Base-by-base conservation (phyloP, 192 early-diverging fungal species). In the Globomyces pollinis-pini region DNA sequence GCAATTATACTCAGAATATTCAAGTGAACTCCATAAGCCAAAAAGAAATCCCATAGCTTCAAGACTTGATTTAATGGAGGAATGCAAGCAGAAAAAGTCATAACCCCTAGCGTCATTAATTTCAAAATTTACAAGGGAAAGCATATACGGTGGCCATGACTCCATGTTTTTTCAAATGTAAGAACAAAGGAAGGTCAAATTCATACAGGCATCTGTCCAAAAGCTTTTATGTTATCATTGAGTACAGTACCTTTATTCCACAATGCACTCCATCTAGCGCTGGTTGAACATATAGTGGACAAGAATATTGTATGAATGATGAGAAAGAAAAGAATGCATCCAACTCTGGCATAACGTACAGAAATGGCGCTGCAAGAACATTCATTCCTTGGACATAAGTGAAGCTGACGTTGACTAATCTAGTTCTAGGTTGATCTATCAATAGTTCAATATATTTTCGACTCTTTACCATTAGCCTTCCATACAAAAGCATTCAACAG, bases 321-420 rank as follows among this genome's bases (percentile, higher is more conserved):
- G 88, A 83, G 65, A 91, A 94, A 8, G 87, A 77, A 61, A 84
- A 90, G 54, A 90, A 95, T 4, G 90, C 91, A 38, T 92, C 91
- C 57, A 94, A 76, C 71, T 98, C 95, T 38, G 88, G 84, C 87
- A 98, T 87, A 0, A 86, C 84, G 57, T 85, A 93, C 16, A 94
- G 70, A 62, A 98, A 95, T 28, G 95, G 95, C 13, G 91, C 91
- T 38, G 79, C 76, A 39, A 95, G 74, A 35, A 92, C 90, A 70
- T 94, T 98, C 89, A 98, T 94, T 18, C 93, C 91, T 68, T 92
- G 91, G 18, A 95, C 93, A 69, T 98, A 92, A 12, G 86, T 77
- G 51, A 91, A 80, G 38, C 57, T 65, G 35, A 75, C 35, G 50
- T 75, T 79, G 9, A 79, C 51, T 3, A 79, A 68, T n/a, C 77